A percentile compares a stretch with the other conserved stretches of the same genome.
Conservation (phyloP, 1,139 yeast species). For the Candida tetrigidarum region DNA sequence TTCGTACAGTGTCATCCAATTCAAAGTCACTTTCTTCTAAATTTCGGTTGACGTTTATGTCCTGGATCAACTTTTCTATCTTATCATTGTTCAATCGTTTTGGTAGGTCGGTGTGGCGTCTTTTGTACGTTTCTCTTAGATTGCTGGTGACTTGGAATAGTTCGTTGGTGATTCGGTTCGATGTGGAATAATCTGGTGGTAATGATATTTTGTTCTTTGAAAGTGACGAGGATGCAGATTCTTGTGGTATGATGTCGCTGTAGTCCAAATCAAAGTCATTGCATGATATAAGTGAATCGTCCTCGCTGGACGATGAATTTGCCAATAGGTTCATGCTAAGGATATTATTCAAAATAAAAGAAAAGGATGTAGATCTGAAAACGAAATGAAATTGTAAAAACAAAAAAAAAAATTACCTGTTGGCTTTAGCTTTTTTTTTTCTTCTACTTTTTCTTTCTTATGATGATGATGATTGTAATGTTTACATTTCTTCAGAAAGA, state of each 20-base stretch:
- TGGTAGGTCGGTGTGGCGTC: slow-evolving; percentile 1
- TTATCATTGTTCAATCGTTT: slow-evolving; percentile 38
- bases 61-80: slow-evolving; percentile 39
- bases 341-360: too few relatives aligned
- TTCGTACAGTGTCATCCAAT: slow-evolving; percentile 51
- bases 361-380: not conserved
- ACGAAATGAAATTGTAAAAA: not conserved
- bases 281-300: not conserved
- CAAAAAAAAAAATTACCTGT: slow-evolving; percentile 1
- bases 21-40: slow-evolving; percentile 35
- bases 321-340: slow-evolving; percentile 1
- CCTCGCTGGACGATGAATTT: not conserved
- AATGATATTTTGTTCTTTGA: slow-evolving; percentile 12
- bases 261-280: slow-evolving; percentile 32
- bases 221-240: slow-evolving; percentile 7
- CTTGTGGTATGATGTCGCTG: slow-evolving; percentile 23
- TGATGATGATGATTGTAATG: not conserved
- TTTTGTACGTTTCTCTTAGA: slow-evolving; percentile 16
- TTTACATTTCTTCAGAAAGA: slow-evolving; percentile 2
- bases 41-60: slow-evolving; percentile 25
- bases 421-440: slow-evolving; percentile 5
- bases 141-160: slow-evolving; percentile 45
- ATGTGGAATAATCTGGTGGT: slow-evolving; percentile 18
- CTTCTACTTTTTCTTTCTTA: not conserved
- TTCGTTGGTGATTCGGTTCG: slow-evolving; percentile 31